A percentile compares a stretch with the other conserved stretches of the same genome.
These are phyloP conservation scores for Blepharisma stoltei DNA, from an alignment of 73 alveolate species.

Conservation along the genomic window DNA sequence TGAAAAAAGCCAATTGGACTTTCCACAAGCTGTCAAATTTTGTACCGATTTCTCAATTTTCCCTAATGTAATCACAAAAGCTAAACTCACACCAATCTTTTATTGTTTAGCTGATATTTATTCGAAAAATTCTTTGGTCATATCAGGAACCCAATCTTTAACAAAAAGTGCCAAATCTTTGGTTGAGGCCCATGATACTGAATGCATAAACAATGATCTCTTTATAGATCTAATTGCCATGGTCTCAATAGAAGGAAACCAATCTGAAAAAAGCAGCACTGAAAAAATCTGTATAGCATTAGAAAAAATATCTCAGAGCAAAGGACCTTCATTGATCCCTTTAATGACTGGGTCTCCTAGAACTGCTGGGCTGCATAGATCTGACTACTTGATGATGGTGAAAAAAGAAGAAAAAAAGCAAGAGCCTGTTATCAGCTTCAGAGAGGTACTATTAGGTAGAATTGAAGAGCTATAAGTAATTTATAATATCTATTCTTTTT, in stretches of 20 bases:
- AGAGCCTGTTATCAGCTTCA: neutral
- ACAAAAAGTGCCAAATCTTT: neutral
- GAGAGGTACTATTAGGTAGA: too few species aligned
- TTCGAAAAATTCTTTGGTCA: neutral
- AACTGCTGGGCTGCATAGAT: neutral
- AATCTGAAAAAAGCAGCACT: neutral
- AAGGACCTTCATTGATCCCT: neutral
- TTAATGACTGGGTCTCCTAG: neutral
- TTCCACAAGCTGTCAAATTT: neutral
- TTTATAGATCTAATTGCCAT: neutral
- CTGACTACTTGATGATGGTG: neutral
- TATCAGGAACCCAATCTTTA: slow-evolving; percentile 9
- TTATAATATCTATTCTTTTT: too few species aligned
- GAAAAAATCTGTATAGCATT: neutral
- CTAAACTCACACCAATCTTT: slow-evolving; percentile 17
- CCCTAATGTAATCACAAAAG: neutral
- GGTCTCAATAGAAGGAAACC: neutral
- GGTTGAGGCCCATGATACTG: neutral
- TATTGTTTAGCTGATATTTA: neutral
- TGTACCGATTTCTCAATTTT: slow-evolving; percentile 19
- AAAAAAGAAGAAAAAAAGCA: neutral
- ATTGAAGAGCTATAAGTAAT: too few species aligned
- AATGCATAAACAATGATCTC: neutral
- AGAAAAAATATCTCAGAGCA: slow-evolving; percentile 12
- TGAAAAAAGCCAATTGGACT: neutral